Conservation (phyloP, 2,329 filamentous ascomycete species). For the Parafenestella ontariensis region DNA sequence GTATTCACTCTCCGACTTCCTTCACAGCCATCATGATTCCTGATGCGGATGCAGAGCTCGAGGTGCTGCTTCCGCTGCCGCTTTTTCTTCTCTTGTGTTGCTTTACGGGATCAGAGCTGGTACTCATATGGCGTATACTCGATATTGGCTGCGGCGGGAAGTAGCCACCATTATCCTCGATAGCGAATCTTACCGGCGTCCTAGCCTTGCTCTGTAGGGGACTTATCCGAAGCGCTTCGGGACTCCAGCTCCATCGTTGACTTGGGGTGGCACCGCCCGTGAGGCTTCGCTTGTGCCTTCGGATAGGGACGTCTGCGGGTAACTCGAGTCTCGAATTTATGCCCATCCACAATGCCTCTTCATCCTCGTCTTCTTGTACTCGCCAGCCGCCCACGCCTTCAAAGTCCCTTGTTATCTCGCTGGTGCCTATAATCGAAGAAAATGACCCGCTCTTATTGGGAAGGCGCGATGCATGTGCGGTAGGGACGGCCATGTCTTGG, state of each 20-base stretch:
- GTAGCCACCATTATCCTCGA: conserved; percentile 31
- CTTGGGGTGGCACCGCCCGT: conserved; percentile 41
- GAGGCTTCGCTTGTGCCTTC: conserved; percentile 40
- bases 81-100: conserved; percentile 38
- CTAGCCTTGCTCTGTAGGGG: conserved; percentile 46
- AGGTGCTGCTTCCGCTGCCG: conserved; percentile 30
- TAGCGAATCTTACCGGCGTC: conserved; percentile 36
- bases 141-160: conserved; percentile 32
- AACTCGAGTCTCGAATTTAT: conserved; percentile 53
- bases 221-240: conserved; percentile 48
- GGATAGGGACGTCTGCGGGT: conserved; percentile 37
- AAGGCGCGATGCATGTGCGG: conserved; percentile 21
- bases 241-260: conserved; percentile 37
- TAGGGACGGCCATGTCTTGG: conserved; percentile 24
- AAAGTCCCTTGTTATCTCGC: conserved; percentile 48
- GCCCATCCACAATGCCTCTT: conserved; percentile 54
- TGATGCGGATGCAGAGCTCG: conserved; percentile 23
- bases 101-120: conserved; percentile 27
- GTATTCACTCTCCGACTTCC: conserved; percentile 16
- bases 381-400: conserved; percentile 55
- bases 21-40: conserved; percentile 20
- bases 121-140: conserved; percentile 23
- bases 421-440: conserved; percentile 42
- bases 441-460: conserved; percentile 44
- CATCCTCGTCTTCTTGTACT: conserved; percentile 47